Conservation (phyloP, 306 rosid genomes). For the Sindora glabra region DNA sequence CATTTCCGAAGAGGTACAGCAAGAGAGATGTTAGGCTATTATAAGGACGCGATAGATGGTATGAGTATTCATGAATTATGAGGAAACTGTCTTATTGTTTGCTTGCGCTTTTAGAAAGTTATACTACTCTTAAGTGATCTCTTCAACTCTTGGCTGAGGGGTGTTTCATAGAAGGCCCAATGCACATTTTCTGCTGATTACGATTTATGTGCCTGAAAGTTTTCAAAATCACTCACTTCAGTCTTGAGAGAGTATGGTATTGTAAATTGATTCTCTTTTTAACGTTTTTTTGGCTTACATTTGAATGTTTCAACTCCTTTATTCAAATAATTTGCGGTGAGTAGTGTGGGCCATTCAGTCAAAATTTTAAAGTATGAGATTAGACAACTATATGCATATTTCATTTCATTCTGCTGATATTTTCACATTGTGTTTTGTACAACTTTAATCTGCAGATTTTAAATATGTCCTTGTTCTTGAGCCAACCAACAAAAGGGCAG, state of each 20-base stretch:
- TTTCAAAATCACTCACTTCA: neutral
- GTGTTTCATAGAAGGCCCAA: neutral
- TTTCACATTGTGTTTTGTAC: no score
- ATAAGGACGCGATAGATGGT: conserved; percentile 92
- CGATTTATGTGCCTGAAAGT: neutral
- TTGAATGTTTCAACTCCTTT: neutral
- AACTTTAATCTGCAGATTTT: conserved; percentile 53
- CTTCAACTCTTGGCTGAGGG: neutral
- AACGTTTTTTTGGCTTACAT: no score
- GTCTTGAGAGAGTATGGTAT: neutral
- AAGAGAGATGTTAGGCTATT: conserved; percentile 89
- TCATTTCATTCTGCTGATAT: conserved; percentile 10
- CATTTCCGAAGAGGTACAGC: conserved; percentile 89
- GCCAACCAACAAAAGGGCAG: conserved; percentile 96
- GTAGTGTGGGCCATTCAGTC: neutral
- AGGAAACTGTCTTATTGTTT: no score
- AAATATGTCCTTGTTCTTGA: conserved; percentile 84
- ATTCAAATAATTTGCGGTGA: neutral
- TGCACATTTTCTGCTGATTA: neutral
- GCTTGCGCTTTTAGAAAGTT: no score
- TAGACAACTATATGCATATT: neutral
- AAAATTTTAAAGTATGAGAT: neutral
- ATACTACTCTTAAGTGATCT: no score
- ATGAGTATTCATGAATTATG: no score
- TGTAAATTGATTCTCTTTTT: neutral